Conservation (phyloP, 139 green algal genomes). For the Zygnema circumcarinatum region DNA sequence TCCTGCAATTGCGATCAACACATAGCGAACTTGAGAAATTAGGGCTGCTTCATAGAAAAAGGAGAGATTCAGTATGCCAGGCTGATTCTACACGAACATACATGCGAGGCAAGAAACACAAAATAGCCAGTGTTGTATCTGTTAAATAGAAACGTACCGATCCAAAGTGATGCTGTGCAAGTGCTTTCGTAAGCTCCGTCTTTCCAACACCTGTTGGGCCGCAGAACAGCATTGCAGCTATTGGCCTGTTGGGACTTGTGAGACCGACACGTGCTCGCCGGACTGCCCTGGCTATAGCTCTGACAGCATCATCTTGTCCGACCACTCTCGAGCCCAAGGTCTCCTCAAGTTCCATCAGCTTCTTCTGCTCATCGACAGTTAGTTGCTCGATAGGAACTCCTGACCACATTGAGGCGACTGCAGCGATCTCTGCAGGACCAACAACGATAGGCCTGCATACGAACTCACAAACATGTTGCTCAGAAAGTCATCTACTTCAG, state of each 20-base stretch:
- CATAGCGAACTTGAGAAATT: no score
- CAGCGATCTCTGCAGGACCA: slow-evolving; percentile 80
- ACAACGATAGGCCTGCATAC: slow-evolving; percentile 66
- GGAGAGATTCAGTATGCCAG: no score
- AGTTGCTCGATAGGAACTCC: slow-evolving; percentile 87
- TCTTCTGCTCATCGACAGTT: slow-evolving; percentile 68
- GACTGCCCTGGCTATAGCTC: slow-evolving; percentile 69
- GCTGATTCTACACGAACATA: no score
- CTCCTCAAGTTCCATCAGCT: slow-evolving; percentile 68
- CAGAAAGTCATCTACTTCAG: no score
- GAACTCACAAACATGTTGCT: no score
- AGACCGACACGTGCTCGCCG: slow-evolving; percentile 70
- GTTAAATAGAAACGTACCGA: slow-evolving; percentile 52
- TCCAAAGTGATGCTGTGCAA: slow-evolving; percentile 63
- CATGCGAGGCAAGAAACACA: background rate
- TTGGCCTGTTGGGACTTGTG: slow-evolving; percentile 66
- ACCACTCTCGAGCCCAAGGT: slow-evolving; percentile 71
- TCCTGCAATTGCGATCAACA: slow-evolving; percentile 47
- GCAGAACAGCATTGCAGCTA: slow-evolving; percentile 78
- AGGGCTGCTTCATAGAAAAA: no score
- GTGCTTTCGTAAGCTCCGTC: slow-evolving; percentile 78
- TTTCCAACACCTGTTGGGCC: slow-evolving; percentile 87
- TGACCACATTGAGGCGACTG: slow-evolving; percentile 87
- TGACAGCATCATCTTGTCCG: slow-evolving; percentile 77
- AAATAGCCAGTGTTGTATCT: background rate